A percentile compares a stretch with the other conserved stretches of the same genome.
These are phyloP conservation scores for Lichtheimia hyalospora DNA, from an alignment of 371 early-diverging fungal species.

Conservation along the genomic window DNA sequence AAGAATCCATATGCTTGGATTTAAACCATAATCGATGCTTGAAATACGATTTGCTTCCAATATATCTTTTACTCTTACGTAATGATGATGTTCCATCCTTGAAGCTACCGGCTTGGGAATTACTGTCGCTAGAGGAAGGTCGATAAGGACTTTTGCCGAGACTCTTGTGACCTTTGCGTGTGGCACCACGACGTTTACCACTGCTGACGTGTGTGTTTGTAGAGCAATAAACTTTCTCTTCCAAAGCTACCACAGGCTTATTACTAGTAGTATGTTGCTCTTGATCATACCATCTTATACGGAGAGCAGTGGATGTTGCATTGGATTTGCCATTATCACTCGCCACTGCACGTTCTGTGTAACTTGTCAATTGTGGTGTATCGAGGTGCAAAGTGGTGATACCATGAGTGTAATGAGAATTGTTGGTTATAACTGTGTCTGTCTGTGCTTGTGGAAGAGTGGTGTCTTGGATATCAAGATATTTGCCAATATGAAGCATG, in stretches of 20 bases:
- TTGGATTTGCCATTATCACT: too few species aligned
- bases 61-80: not conserved
- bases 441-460: constrained; percentile 2
- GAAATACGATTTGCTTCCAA: constrained; percentile 3
- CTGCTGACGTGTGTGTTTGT: too few species aligned
- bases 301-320: not conserved
- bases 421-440: not conserved
- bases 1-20: constrained; percentile 5
- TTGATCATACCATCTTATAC: constrained; percentile 5
- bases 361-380: constrained; percentile 5
- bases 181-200: too few species aligned
- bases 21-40: constrained; percentile 11
- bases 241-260: constrained; percentile 3
- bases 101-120: too few species aligned
- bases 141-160: not conserved
- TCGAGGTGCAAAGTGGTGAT: constrained; percentile 12
- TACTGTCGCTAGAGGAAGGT: not conserved
- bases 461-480: not conserved
- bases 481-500: constrained; percentile 5
- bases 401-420: not conserved
- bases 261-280: not conserved
- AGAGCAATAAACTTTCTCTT: constrained; percentile 7
- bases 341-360: not conserved
- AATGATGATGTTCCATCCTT: not conserved
- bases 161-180: not conserved